These are phyloP conservation scores for Strigomonas culicis DNA, from an alignment of 208 protist genomes.

Conservation along the genomic window DNA sequence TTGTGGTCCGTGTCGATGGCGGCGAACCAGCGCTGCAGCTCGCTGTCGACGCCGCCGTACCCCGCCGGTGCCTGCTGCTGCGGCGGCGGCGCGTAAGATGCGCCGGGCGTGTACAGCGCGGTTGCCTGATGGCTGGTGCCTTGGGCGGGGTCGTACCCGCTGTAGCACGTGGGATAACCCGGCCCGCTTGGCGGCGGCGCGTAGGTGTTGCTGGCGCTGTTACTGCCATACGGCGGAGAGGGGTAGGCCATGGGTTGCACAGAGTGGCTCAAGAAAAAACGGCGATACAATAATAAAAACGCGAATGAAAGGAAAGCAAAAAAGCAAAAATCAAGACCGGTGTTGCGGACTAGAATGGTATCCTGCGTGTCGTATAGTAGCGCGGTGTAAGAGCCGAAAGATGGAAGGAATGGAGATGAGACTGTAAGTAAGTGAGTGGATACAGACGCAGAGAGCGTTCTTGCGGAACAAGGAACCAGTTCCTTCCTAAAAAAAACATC, in stretches of 20 bases:
- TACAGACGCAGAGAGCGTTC: neutral
- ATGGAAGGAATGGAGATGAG: too few species aligned
- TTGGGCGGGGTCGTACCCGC: conserved; percentile 11
- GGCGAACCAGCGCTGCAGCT: conserved; percentile 74
- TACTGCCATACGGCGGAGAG: neutral
- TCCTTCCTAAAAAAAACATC: neutral
- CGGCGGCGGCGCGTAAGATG: conserved; percentile 2
- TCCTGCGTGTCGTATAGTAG: too few species aligned
- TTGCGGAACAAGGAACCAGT: neutral
- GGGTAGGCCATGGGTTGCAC: neutral
- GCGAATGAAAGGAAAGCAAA: neutral
- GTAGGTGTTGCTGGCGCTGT: conserved; percentile 27
- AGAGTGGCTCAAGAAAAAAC: neutral
- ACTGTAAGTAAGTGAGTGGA: neutral
- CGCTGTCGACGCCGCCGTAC: too few species aligned
- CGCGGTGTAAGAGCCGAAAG: too few species aligned
- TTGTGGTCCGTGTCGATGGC: conserved; percentile 66
- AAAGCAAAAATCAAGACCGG: neutral
- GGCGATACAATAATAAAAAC: neutral
- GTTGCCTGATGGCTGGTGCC: conserved; percentile 10
- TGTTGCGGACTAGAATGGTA: too few species aligned
- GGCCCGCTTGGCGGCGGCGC: conserved; percentile 12
- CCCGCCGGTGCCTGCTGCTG: conserved; percentile 15
- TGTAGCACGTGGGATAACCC: conserved; percentile 16
- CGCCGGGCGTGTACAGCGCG: conserved; percentile 24